These are phyloP conservation scores for Bromus sterilis DNA, from an alignment of 176 grass and related monocot species.

Conservation along the genomic window DNA sequence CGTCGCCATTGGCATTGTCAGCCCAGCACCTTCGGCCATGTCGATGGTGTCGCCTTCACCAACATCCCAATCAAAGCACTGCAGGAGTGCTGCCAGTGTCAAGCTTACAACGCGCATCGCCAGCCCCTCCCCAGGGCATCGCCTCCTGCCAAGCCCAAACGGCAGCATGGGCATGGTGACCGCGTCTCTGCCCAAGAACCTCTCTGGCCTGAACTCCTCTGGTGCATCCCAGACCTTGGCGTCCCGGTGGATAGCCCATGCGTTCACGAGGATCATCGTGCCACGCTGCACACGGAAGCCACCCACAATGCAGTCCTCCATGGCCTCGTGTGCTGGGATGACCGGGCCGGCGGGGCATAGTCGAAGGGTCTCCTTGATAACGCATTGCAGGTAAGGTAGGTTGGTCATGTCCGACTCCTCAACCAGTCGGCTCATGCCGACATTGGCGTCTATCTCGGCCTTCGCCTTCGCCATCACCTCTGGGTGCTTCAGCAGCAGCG, in stretches of 20 bases:
- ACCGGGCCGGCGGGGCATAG: slow-evolving; percentile 35
- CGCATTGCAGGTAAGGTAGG: slow-evolving; percentile 45
- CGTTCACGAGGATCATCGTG: slow-evolving; percentile 62
- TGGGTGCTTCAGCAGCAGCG: slow-evolving; percentile 36
- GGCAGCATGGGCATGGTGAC: slow-evolving; percentile 32
- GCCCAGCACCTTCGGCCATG: slow-evolving; percentile 35
- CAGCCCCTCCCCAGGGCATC: slow-evolving; percentile 54
- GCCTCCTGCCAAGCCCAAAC: slow-evolving; percentile 54
- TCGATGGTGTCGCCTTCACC: slow-evolving; percentile 6
- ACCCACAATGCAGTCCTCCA: slow-evolving; percentile 37
- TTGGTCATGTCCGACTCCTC: slow-evolving; percentile 35
- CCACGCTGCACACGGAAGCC: slow-evolving; percentile 33
- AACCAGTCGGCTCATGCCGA: slow-evolving; percentile 36
- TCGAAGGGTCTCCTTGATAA: slow-evolving; percentile 59
- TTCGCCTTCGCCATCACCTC: slow-evolving; percentile 16
- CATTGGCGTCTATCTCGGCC: slow-evolving; percentile 18
- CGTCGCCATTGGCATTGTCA: slow-evolving; percentile 25
- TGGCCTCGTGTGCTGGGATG: slow-evolving; percentile 55
- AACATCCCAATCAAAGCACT: slow-evolving; percentile 64
- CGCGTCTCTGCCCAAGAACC: slow-evolving; percentile 30
- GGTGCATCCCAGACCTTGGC: slow-evolving; percentile 48
- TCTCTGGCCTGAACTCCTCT: slow-evolving; percentile 50
- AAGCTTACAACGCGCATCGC: slow-evolving; percentile 30
- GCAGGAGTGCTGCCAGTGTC: slow-evolving; percentile 42
- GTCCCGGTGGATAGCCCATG: slow-evolving; percentile 53